These are phyloP conservation scores for Dianthus caryophyllus DNA, from an alignment of 148 eudicot genomes.

Conservation along the genomic window DNA sequence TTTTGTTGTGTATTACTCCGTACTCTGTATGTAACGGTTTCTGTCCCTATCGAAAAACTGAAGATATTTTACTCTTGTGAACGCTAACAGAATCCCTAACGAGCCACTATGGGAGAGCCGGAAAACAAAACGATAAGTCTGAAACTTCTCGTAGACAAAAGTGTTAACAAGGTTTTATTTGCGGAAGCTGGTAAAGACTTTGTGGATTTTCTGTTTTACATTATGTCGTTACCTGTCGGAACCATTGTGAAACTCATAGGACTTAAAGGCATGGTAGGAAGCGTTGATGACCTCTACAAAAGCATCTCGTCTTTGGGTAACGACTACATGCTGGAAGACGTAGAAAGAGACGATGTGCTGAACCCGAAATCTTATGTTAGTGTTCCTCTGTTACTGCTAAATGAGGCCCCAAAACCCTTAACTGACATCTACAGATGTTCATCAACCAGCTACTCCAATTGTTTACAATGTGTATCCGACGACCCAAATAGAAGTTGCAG, in stretches of 20 bases:
- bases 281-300: slow-evolving; percentile 17
- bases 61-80: background rate
- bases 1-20: too few relatives aligned
- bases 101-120: background rate
- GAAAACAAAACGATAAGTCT: slow-evolving; percentile 1
- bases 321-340: slow-evolving; percentile 5
- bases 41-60: too few relatives aligned
- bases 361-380: background rate
- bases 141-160: slow-evolving; percentile 28
- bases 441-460: too few relatives aligned
- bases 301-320: slow-evolving; percentile 9
- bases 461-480: background rate
- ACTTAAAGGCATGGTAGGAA: slow-evolving; percentile 11
- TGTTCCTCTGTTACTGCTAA: slow-evolving; percentile 13
- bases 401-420: background rate
- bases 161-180: slow-evolving; percentile 21
- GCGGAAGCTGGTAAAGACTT: slow-evolving; percentile 35
- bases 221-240: slow-evolving; percentile 26
- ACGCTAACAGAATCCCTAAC: background rate
- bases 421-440: background rate
- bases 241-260: slow-evolving; percentile 22
- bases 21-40: too few relatives aligned
- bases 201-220: slow-evolving; percentile 32
- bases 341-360: slow-evolving; percentile 11
- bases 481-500: background rate